Conservation (phyloP, 768 basidiomycete genomes). For the Mycena olivaceomarginata region DNA sequence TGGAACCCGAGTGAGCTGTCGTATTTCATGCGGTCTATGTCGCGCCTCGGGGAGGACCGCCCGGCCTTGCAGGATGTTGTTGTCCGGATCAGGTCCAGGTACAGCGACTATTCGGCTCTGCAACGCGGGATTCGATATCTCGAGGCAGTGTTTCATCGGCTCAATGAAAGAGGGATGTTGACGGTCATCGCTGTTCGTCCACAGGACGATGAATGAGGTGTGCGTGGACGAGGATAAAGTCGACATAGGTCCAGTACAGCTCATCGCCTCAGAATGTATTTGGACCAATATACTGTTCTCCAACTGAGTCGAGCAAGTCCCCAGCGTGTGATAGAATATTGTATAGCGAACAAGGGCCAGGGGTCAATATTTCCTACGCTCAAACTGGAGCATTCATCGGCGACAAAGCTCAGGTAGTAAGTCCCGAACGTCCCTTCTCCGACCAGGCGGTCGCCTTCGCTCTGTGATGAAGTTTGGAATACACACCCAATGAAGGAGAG, state of each 20-base stretch:
- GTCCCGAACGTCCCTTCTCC: no score
- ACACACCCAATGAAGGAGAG: no score
- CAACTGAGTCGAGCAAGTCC: constrained; percentile 20
- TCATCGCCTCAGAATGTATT: constrained; percentile 20
- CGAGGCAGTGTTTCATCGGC: constrained; percentile 4
- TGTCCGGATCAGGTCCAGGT: constrained; percentile 7
- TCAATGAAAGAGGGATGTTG: constrained; percentile 30
- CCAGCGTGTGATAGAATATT: constrained; percentile 11
- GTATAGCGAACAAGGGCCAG: not conserved
- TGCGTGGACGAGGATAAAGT: constrained; percentile 2
- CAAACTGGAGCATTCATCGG: not conserved
- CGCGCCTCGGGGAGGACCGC: not conserved
- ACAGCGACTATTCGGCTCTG: constrained; percentile 8
- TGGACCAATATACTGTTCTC: constrained; percentile 20
- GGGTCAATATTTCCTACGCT: constrained; percentile 8
- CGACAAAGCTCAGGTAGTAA: not conserved
- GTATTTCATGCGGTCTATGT: no score
- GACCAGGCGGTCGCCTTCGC: no score
- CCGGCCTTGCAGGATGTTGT: no score
- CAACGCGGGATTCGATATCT: constrained; percentile 23
- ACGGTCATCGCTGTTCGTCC: constrained; percentile 1
- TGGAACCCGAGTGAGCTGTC: no score
- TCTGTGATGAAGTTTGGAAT: no score
- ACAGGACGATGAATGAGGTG: constrained; percentile 12
- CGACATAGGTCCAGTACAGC: constrained; percentile 18